A percentile compares a stretch with the other conserved stretches of the same genome.
phyloP scores from a whole-genome alignment of 495 filamentous ascomycete genomes.

The Lasiosphaeria hispida region DNA sequence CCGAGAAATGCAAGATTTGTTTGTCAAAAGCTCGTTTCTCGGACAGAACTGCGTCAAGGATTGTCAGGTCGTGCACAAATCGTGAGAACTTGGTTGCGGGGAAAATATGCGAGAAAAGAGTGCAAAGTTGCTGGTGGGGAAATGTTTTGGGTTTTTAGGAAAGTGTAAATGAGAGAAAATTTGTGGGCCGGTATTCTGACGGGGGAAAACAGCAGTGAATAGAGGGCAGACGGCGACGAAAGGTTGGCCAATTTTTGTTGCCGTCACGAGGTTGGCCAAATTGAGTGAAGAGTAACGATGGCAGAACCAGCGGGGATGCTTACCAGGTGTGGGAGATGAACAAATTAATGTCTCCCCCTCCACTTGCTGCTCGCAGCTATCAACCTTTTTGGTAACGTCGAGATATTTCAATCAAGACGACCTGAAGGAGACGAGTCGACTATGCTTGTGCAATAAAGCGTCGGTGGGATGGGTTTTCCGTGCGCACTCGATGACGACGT shows the following conservation, averaged over 20 bases:
- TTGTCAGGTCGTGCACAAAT: background rate
- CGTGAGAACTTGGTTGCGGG: background rate
- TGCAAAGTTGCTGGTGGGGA: background rate
- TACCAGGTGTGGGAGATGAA: conserved; percentile 89
- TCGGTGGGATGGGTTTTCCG: conserved; percentile 2
- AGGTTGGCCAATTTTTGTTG: too few relatives aligned
- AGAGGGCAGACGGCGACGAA: background rate
- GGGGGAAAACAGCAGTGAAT: background rate
- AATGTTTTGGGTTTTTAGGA: background rate
- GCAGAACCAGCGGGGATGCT: conserved; percentile 36
- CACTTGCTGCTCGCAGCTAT: conserved; percentile 38
- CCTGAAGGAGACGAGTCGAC: conserved; percentile 8
- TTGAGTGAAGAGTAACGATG: background rate
- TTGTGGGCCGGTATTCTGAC: background rate
- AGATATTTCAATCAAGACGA: conserved; percentile 39
- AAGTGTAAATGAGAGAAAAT: background rate
- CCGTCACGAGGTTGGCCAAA: too few relatives aligned
- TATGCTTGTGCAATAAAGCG: background rate
- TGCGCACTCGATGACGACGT: conserved; percentile 8
- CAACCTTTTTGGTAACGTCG: conserved; percentile 21
- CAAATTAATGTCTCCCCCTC: conserved; percentile 98
- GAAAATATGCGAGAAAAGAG: background rate
- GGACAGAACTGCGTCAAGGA: conserved; percentile 22
- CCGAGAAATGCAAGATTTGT: conserved; percentile 10
- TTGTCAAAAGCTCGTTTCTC: conserved; percentile 8